These are phyloP conservation scores for Hypoxylon sp. DNA, from an alignment of 2,329 filamentous ascomycete species.

Conservation along the genomic window DNA sequence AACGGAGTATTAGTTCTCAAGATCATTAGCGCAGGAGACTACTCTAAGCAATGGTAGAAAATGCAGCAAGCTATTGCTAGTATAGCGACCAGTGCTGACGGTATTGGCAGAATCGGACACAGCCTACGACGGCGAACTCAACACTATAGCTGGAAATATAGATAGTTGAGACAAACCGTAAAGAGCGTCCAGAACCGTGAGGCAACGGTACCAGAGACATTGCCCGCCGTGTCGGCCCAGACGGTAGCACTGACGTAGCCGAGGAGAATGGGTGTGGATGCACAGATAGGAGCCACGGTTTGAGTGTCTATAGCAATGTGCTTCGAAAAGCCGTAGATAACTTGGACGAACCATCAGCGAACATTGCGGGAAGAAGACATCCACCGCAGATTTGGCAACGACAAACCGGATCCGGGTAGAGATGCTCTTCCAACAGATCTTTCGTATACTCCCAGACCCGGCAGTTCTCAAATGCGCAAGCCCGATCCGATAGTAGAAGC, in stretches of 20 bases:
- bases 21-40: conserved; percentile 58
- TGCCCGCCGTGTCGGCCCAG: conserved; percentile 56
- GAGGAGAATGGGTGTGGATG: conserved; percentile 56
- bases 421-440: conserved; percentile 56
- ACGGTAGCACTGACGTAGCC: conserved; percentile 59
- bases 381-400: conserved; percentile 57
- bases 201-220: conserved; percentile 56
- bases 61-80: conserved; percentile 57
- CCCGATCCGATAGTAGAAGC: conserved; percentile 62
- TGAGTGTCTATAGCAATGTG: conserved; percentile 49
- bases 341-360: conserved; percentile 56
- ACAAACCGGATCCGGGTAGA: conserved; percentile 60
- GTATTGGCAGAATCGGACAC: conserved; percentile 49
- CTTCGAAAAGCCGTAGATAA: conserved; percentile 49
- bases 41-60: conserved; percentile 58
- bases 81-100: conserved; percentile 31
- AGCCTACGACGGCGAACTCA: conserved; percentile 52
- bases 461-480: conserved; percentile 59
- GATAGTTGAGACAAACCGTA: conserved; percentile 42
- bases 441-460: conserved; percentile 61
- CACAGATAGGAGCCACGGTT: conserved; percentile 54
- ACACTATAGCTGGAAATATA: conserved; percentile 53
- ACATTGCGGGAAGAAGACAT: conserved; percentile 60
- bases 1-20: conserved; percentile 58
- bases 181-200: conserved; percentile 43